phyloP scores from a whole-genome alignment of 2,329 filamentous ascomycete species.

The Trichoderma koningiopsis region DNA sequence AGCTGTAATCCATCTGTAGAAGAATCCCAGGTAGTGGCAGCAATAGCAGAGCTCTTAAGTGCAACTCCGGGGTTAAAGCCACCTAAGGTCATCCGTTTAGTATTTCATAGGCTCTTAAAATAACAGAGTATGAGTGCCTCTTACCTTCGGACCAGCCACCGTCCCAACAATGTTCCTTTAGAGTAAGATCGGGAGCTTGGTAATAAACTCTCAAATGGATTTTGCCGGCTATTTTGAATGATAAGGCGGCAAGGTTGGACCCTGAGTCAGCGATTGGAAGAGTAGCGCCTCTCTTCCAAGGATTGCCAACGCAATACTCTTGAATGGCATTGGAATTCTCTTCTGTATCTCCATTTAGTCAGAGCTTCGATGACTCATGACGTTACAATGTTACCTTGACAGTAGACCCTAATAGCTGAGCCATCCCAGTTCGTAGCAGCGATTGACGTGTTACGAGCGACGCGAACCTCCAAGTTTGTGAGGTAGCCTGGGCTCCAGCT shows the following conservation, averaged over 20 bases:
- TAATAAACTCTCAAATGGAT: slow-evolving; percentile 12
- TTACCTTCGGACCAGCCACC: slow-evolving; percentile 2
- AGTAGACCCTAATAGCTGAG: not conserved
- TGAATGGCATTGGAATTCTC: slow-evolving; percentile 1
- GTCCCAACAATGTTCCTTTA: slow-evolving; percentile 6
- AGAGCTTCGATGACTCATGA: not conserved
- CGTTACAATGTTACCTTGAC: not conserved
- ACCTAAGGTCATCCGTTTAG: not conserved
- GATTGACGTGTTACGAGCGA: not conserved
- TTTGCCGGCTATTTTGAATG: not conserved
- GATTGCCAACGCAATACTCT: not conserved
- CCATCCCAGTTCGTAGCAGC: slow-evolving; percentile 10
- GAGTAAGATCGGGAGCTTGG: slow-evolving; percentile 9
- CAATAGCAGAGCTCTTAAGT: not conserved
- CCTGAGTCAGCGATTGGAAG: slow-evolving; percentile 7
- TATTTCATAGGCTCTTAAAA: not conserved
- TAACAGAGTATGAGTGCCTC: not conserved
- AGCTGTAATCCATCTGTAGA: not conserved
- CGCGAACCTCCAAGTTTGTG: not conserved
- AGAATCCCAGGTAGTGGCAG: not conserved
- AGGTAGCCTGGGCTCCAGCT: not conserved
- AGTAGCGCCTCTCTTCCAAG: slow-evolving; percentile 1
- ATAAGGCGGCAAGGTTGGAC: slow-evolving; percentile 2
- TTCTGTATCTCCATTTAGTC: not conserved
- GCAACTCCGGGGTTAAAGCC: slow-evolving; percentile 6